Evolutionary conservation across 202 grass and related monocot genomes (phyloP), one percentile per base, ranked within the genome.

Genomic region (Digitaria exilis): DNA sequence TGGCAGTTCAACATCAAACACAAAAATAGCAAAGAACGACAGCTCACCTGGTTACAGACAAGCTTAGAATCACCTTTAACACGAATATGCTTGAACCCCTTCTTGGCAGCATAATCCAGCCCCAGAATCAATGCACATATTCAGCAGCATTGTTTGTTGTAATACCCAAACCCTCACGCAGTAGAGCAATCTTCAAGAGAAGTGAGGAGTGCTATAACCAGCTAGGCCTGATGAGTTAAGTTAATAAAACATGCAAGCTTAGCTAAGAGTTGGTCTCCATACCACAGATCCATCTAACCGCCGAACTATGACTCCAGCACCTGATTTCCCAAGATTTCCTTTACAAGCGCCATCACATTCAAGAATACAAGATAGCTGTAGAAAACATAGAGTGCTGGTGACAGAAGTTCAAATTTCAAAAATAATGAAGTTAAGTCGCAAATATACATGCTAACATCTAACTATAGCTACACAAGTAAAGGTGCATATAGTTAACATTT

Each of bases 281-380:
- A 98, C 95, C 95, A 95, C 65, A 81, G 83, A 79, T 84, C 95
- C 95, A 90, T 98, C 89, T 49, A 69, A 41, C 24, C 72, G 79
- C 65, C 87, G 86, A 84, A 95, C 34, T 87, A 98, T 69, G 78
- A 71, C 95, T 81, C 90, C 95, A 51, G 95, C 95, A 71, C 95
- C 95, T 86, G 87, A 42, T 90, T 87, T 98, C 75, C 92, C 85
- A 50, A 90, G 92, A 93, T 98, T 93, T 90, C 95, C 92, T 91
- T 90, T 98, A 73, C 82, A 91, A 65, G 92, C 87, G 56, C 95
- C 95, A n/a, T 95, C 95, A 80, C 91, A 97, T 80, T 97, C 87
- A 85, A 97, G 85, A 86, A 91, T 84, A 79, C 95, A 97, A 24
- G 95, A 91, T 15, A 85, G 80, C 92, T 98, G 78, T 71, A 89